These are phyloP conservation scores for Melanomma pulvis-pyrius DNA, from an alignment of 495 filamentous ascomycete genomes.

Conservation along the genomic window DNA sequence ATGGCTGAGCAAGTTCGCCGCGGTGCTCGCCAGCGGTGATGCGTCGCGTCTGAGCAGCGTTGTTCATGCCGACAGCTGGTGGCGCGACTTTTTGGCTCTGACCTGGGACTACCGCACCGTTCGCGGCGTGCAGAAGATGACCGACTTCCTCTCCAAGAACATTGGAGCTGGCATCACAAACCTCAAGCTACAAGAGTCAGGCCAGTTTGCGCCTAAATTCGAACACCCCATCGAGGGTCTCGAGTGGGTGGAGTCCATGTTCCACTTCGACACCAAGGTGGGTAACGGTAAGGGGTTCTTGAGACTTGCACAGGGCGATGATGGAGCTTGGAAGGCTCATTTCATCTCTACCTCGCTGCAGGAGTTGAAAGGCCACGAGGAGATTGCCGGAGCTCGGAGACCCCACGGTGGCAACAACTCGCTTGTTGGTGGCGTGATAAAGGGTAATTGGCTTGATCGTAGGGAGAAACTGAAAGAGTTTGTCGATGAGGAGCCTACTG, in stretches of 20 bases:
- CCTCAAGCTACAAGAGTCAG: slow-evolving; percentile 15
- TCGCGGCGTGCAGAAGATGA: slow-evolving; percentile 24
- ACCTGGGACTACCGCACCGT: slow-evolving; percentile 41
- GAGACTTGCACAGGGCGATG: slow-evolving; percentile 21
- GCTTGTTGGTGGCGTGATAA: slow-evolving; percentile 31
- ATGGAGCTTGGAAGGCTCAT: slow-evolving; percentile 36
- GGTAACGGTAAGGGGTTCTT: slow-evolving; percentile 34
- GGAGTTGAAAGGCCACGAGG: slow-evolving; percentile 28
- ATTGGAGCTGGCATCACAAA: neutral
- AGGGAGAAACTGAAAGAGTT: slow-evolving; percentile 61
- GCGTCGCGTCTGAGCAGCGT: slow-evolving; percentile 7
- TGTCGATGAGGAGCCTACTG: slow-evolving; percentile 59
- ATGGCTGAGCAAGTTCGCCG: slow-evolving; percentile 35
- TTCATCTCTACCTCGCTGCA: slow-evolving; percentile 36
- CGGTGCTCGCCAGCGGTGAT: slow-evolving; percentile 20
- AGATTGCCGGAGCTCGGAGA: slow-evolving; percentile 20
- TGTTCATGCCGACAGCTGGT: slow-evolving; percentile 31
- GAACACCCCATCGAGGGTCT: slow-evolving; percentile 18
- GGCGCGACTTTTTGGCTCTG: slow-evolving; percentile 39
- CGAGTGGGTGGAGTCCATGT: slow-evolving; percentile 37
- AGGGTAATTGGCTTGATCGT: slow-evolving; percentile 66
- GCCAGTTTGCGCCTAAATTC: slow-evolving; percentile 14
- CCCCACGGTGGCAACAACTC: slow-evolving; percentile 37
- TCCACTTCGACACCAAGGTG: slow-evolving; percentile 34
- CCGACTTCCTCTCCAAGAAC: slow-evolving; percentile 20